Evolutionary conservation across 768 basidiomycete genomes (phyloP).

Genomic region (Stropharia rugosoannulata): DNA sequence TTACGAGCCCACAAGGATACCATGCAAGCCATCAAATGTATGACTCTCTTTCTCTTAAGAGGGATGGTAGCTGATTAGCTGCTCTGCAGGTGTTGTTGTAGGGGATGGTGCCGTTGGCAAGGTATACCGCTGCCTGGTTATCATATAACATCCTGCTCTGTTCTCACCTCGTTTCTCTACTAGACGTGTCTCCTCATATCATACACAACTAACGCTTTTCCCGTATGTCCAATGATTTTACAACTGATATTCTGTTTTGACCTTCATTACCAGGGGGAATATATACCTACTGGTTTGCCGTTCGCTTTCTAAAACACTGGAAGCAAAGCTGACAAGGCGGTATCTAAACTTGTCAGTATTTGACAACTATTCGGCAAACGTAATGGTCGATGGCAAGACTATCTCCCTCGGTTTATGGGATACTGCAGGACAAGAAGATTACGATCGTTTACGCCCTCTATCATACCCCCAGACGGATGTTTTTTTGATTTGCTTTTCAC

Average conservation of each 20-base stretch:
- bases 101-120: constrained; percentile 99
- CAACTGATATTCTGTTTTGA: constrained; percentile 12
- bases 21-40: constrained; percentile 95
- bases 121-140: constrained; percentile 43
- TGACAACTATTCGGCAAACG: constrained; percentile 98
- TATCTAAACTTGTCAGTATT: constrained; percentile 67
- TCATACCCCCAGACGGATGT: constrained; percentile 99
- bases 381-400: constrained; percentile 98
- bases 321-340: neutral
- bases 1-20: constrained; percentile 26
- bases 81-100: constrained; percentile 85
- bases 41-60: constrained; percentile 24
- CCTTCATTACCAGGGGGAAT: constrained; percentile 71
- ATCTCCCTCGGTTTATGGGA: constrained; percentile 99
- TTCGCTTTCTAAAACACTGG: neutral
- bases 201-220: constrained; percentile 98
- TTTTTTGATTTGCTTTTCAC: constrained; percentile 98
- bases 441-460: constrained; percentile 94
- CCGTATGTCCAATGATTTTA: constrained; percentile 50
- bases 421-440: constrained; percentile 99
- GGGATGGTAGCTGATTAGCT: constrained; percentile 27
- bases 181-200: constrained; percentile 99
- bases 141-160: constrained; percentile 9
- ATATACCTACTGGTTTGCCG: constrained; percentile 85
- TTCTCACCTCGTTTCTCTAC: constrained; percentile 12